Base-by-base conservation (phyloP, 331 rosid species). In the Quercus phellos region DNA sequence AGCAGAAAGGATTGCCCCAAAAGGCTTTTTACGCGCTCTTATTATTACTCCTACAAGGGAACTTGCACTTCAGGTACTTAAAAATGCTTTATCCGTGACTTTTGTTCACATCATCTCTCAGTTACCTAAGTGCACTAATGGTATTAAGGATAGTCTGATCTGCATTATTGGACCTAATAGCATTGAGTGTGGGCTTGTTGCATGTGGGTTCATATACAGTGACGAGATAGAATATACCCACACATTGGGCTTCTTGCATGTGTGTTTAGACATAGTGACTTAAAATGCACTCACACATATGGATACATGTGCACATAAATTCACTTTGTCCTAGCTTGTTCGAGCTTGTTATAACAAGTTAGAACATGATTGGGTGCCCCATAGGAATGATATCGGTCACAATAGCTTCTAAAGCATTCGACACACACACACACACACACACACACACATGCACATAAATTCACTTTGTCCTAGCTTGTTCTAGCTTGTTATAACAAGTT, bases 1-100 rank as follows among this genome's bases (percentile, higher is more conserved):
- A 80, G 83, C 82, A 24, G 85, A 88, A 58, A 87, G 73, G 4
- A 68, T 70, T 78, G 72, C 93, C 81, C 82, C 86, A 26, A 85
- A 81, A 64, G 89, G 94, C 12, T 51, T 88, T 85, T 79, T 94
- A 76, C 91, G 98, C 80, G 90, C 93, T 85, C 98, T 94, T 38
- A 84, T 94, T 70, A 90, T 92, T 82, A 89, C 98, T 85, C 99
- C 99, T 27, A 92, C 99, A 4, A 88, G 99, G 84, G 99, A 94
- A 85, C 98, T 94, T 79, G 97, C 98, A 71, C 82, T 88, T 85
- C 99, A 94, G 99, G 99, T 94, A 82, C 63, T 67, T 34, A 19
- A 68, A 67, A 21, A 70, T 21, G 75, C 82, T 77, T 78, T 74
- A 14, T 54, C 6, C 0, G 29, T 72, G 75, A 53, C 66, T 84